phyloP scores from a whole-genome alignment of 805 yeast species.

The Candida boidinii region DNA sequence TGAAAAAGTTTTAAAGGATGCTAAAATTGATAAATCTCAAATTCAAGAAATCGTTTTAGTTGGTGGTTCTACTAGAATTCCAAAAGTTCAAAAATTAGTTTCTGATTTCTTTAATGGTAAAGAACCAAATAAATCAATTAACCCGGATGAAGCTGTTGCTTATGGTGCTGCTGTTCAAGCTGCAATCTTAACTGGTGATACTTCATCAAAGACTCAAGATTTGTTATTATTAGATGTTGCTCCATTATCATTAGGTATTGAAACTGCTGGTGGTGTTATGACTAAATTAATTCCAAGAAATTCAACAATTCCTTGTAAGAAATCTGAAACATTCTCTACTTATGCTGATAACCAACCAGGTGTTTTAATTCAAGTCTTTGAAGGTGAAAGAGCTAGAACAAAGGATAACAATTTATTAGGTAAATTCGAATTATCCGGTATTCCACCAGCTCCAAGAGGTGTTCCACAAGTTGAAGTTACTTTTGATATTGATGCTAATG shows the following conservation, averaged over 20 bases:
- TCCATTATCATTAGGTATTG: conserved; percentile 79
- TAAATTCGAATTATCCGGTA: conserved; percentile 60
- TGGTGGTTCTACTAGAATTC: conserved; percentile 98
- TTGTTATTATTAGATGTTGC: conserved; percentile 92
- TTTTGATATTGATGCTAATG: conserved; percentile 77
- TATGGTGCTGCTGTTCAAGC: conserved; percentile 99
- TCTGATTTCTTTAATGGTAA: conserved; percentile 96
- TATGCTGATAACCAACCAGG: conserved; percentile 84
- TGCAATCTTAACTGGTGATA: conserved; percentile 92
- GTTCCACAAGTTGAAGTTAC: conserved; percentile 71
- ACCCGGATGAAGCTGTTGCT: conserved; percentile 99
- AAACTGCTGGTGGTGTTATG: conserved; percentile 78
- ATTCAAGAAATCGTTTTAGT: conserved; percentile 91
- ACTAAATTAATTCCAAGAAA: conserved; percentile 73
- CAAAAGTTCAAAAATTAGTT: conserved; percentile 91
- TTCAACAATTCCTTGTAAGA: conserved; percentile 68
- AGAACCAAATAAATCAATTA: conserved; percentile 93
- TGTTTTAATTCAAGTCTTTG: conserved; percentile 69
- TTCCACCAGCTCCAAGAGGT: conserved; percentile 73
- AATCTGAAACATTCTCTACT: conserved; percentile 67
- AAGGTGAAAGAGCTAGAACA: conserved; percentile 76
- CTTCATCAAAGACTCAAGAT: conserved; percentile 94
- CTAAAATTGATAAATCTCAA: conserved; percentile 83
- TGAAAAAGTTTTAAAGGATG: conserved; percentile 86
- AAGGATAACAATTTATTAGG: conserved; percentile 74